Evolutionary conservation across 2,329 filamentous ascomycete species (phyloP).

Genomic region (Dactylonectria macrodidyma): DNA sequence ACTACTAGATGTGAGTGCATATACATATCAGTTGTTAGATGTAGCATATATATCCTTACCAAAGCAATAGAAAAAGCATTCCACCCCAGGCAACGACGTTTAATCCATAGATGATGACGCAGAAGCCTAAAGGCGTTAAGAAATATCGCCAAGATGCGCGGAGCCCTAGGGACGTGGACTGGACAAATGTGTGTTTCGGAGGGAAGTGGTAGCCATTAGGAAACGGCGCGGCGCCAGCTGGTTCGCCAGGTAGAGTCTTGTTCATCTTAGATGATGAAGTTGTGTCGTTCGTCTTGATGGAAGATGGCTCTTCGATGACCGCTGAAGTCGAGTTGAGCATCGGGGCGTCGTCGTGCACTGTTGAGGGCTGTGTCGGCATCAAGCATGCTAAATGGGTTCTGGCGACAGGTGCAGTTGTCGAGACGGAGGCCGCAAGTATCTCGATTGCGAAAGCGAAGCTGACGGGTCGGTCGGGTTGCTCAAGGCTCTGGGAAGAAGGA

Average conservation of each 20-base stretch:
- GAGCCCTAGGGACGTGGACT: slow-evolving; percentile 71
- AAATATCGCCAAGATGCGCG: slow-evolving; percentile 80
- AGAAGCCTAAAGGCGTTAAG: slow-evolving; percentile 81
- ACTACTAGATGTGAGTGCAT: slow-evolving; percentile 34
- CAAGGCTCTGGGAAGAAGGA: slow-evolving; percentile 56
- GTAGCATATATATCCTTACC: slow-evolving; percentile 62
- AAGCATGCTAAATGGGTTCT: slow-evolving; percentile 37
- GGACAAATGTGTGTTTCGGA: slow-evolving; percentile 71
- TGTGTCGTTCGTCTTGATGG: slow-evolving; percentile 22
- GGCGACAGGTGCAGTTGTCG: slow-evolving; percentile 41
- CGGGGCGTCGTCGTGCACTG: slow-evolving; percentile 43
- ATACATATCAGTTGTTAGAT: background rate
- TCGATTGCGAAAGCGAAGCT: slow-evolving; percentile 65
- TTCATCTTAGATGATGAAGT: slow-evolving; percentile 21
- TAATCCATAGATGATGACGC: slow-evolving; percentile 83
- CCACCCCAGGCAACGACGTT: slow-evolving; percentile 92
- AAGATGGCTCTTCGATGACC: slow-evolving; percentile 40
- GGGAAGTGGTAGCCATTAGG: slow-evolving; percentile 78
- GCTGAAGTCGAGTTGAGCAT: slow-evolving; percentile 40
- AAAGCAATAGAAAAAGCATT: slow-evolving; percentile 89
- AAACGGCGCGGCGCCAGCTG: slow-evolving; percentile 59
- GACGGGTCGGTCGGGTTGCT: slow-evolving; percentile 61
- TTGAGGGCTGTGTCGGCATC: slow-evolving; percentile 32
- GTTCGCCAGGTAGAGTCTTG: slow-evolving; percentile 40
- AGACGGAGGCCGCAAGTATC: slow-evolving; percentile 60